A percentile compares a stretch with the other conserved stretches of the same genome.
These are phyloP conservation scores for Emmonsiellopsis sp. DNA, from an alignment of 2,329 filamentous ascomycete genomes.

Conservation along the genomic window DNA sequence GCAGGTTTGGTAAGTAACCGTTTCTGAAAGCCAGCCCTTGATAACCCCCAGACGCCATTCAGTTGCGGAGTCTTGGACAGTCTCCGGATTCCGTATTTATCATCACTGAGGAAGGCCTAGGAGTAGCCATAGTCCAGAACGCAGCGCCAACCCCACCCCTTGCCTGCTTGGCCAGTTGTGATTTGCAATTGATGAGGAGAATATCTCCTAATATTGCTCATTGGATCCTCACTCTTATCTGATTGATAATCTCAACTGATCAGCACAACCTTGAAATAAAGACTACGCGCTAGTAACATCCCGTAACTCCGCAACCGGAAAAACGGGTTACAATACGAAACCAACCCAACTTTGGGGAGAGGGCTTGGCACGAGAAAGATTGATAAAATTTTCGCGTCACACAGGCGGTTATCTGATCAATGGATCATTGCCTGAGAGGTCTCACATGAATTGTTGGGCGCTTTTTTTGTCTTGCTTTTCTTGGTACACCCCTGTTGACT, in stretches of 20 bases:
- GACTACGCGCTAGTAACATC: background rate
- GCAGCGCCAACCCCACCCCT: too few relatives aligned
- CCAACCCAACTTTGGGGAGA: background rate
- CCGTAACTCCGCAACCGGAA: background rate
- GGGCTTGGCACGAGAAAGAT: background rate
- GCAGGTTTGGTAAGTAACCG: too few relatives aligned
- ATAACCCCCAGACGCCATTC: too few relatives aligned
- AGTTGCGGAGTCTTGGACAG: too few relatives aligned
- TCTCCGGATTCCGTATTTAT: too few relatives aligned
- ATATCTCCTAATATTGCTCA: background rate
- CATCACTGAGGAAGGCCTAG: too few relatives aligned
- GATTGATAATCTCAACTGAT: background rate
- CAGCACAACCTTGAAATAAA: background rate
- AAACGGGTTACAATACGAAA: background rate
- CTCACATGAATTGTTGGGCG: too few relatives aligned
- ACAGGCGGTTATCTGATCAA: background rate
- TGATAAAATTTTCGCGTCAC: background rate
- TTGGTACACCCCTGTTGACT: too few relatives aligned
- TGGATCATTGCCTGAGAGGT: background rate
- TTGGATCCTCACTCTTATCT: background rate
- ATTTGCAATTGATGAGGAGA: background rate
- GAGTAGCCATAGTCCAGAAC: too few relatives aligned
- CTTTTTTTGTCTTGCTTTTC: too few relatives aligned
- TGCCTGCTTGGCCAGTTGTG: too few relatives aligned
- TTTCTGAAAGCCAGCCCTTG: too few relatives aligned